Evolutionary conservation across 2,329 filamentous ascomycete species (phyloP).

Genomic region (Colletotrichum coccodes): DNA sequence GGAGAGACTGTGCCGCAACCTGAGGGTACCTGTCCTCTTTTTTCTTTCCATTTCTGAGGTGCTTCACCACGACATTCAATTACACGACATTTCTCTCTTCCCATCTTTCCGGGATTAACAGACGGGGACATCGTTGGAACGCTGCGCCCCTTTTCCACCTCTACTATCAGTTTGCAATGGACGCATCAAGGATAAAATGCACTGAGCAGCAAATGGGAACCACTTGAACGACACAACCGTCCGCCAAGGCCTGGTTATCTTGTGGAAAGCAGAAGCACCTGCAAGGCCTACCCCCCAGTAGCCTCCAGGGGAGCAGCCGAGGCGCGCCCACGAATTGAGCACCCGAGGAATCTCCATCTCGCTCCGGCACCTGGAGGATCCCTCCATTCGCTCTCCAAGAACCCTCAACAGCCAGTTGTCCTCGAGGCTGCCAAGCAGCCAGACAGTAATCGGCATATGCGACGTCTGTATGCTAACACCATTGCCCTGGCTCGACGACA

Average conservation of each 20-base stretch:
- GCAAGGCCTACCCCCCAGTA: constrained; percentile 30
- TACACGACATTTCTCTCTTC: constrained; percentile 7
- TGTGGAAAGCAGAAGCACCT: constrained; percentile 5
- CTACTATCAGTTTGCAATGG: neutral
- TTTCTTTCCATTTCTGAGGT: neutral
- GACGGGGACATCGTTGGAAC: neutral
- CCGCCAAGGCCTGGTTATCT: constrained; percentile 28
- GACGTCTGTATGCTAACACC: neutral
- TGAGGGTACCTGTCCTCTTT: constrained; percentile 5
- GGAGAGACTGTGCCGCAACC: constrained; percentile 28
- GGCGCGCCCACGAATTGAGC: neutral
- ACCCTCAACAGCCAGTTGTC: neutral
- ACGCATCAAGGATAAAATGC: neutral
- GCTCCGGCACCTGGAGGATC: neutral
- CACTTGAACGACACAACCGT: constrained; percentile 19
- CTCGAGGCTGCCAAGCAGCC: neutral
- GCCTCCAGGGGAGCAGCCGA: constrained; percentile 15
- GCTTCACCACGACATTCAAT: neutral
- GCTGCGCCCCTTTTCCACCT: neutral
- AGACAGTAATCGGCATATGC: neutral
- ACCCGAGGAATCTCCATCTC: constrained; percentile 10
- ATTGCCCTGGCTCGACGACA: neutral
- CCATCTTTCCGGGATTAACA: neutral
- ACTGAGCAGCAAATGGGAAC: constrained; percentile 10
- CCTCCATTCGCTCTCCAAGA: neutral